Base-by-base conservation (phyloP, 2,329 filamentous ascomycete species). In the Apiospora marii region DNA sequence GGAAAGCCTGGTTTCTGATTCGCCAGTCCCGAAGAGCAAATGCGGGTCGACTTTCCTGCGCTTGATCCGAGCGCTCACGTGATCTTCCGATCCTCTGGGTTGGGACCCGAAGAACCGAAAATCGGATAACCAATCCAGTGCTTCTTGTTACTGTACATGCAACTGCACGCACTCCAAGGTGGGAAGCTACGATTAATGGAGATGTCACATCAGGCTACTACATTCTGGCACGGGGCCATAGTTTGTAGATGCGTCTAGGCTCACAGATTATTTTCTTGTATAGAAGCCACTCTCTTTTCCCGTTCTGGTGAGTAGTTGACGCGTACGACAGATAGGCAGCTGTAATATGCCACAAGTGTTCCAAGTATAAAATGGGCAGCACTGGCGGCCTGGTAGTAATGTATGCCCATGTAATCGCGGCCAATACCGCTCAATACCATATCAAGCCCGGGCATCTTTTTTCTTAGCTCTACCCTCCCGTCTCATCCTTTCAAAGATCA, bases 1-100 rank as follows among this genome's bases (percentile, higher is more conserved):
- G 27, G 58, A 71, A 71, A 71, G 46, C 19, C 22, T 71, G 22
- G 12, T 24, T 68, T 71, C 70, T 64, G 24, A 71, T 71, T 71
- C 27, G 70, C 30, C 58, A 64, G 58, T 22, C 4, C 19, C 14
- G 7, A 1, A 22, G n/a, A 24, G 34, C 5, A 64, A 41, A 41
- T 13, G 22, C 34, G 58, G 58, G 34, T 4, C 34, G 8, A 2
- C 19, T 6, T 13, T 5, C 7, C 30, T 64, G 30, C 30, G 58
- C 58, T 34, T 64, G 58, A 64, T 64, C 58, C 58, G 34, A 64
- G 58, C 58, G 34, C 10, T 64, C 58, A 64, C 58, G 58, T 64
- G 58, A 64, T 64, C 22, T 64, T 64, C 58, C 58, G 30, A 24
- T 41, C 34, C 34, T 64, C 22, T 64, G 58, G 58, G 41, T 27